Evolutionary conservation across 2,329 filamentous ascomycete genomes (phyloP).

Genomic region (Sarocladium oryzae): DNA sequence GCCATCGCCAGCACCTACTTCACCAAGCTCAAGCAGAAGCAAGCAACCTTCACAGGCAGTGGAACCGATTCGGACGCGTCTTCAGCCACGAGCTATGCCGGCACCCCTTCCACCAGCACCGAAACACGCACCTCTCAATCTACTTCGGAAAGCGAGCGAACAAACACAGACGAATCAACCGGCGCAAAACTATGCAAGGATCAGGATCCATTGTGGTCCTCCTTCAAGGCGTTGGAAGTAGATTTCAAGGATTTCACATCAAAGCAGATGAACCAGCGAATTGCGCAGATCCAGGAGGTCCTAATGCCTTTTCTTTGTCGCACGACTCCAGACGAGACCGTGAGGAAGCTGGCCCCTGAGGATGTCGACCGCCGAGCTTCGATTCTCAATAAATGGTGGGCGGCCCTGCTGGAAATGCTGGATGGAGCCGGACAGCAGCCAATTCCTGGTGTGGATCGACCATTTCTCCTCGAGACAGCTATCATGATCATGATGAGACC

Average conservation of each 20-base stretch:
- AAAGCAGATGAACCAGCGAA: conserved; percentile 67
- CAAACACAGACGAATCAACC: conserved; percentile 37
- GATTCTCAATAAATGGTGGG: conserved; percentile 90
- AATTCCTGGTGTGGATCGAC: conserved; percentile 77
- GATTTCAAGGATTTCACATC: conserved; percentile 53
- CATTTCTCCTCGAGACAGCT: conserved; percentile 70
- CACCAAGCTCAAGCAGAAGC: conserved; percentile 41
- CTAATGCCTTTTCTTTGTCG: conserved; percentile 72
- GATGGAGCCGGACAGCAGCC: conserved; percentile 62
- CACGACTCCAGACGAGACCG: conserved; percentile 62
- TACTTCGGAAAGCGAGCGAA: conserved; percentile 31
- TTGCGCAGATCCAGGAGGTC: conserved; percentile 63
- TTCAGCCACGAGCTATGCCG: conserved; percentile 38
- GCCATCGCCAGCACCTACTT: conserved; percentile 38
- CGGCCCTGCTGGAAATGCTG: conserved; percentile 71
- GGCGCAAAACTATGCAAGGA: conserved; percentile 32
- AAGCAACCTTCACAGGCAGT: conserved; percentile 34
- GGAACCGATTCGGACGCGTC: conserved; percentile 35
- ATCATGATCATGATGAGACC: conserved; percentile 79
- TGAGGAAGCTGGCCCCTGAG: conserved; percentile 59
- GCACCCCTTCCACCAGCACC: conserved; percentile 31
- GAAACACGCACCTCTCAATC: conserved; percentile 32
- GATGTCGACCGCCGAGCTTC: conserved; percentile 74
- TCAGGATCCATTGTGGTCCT: conserved; percentile 48
- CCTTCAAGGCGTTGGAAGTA: conserved; percentile 48